phyloP scores from a whole-genome alignment of 176 grass and related monocot genomes.

The Carex cristatella region DNA sequence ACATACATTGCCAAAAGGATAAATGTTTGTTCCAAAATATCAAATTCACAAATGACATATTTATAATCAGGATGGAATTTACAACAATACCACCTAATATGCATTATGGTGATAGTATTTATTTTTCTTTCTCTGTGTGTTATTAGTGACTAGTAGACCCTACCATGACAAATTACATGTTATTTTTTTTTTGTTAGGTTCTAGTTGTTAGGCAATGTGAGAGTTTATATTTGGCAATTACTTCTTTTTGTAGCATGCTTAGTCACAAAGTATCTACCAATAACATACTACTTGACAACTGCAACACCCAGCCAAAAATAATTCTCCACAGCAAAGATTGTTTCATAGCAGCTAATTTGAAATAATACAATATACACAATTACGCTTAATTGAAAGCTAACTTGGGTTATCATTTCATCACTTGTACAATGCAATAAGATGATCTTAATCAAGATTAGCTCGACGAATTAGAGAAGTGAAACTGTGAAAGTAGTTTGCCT shows the following conservation, averaged over 20 bases:
- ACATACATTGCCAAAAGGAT: not conserved
- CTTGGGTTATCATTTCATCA: not conserved
- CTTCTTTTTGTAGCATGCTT: constrained; percentile 12
- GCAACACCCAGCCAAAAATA: not conserved
- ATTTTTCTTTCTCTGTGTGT: not conserved
- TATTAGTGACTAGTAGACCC: not conserved
- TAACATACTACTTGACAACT: not conserved
- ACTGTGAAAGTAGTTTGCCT: not conserved
- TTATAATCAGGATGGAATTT: not conserved
- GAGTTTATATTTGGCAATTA: constrained; percentile 3
- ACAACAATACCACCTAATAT: not conserved
- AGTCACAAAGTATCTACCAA: not conserved
- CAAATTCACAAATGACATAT: not conserved
- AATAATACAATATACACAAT: not conserved
- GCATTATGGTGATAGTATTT: not conserved
- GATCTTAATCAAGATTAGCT: not conserved
- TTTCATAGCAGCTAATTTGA: not conserved
- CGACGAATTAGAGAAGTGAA: not conserved
- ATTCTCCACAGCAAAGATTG: not conserved
- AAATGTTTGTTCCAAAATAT: not conserved
- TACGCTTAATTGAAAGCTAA: not conserved
- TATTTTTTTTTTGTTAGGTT: not conserved
- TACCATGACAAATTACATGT: not conserved
- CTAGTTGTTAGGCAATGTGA: not conserved
- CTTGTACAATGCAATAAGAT: not conserved